Evolutionary conservation across 2,329 filamentous ascomycete genomes (phyloP), one percentile per base, ranked within the genome.

Genomic region (Dactylellina parvicollis): DNA sequence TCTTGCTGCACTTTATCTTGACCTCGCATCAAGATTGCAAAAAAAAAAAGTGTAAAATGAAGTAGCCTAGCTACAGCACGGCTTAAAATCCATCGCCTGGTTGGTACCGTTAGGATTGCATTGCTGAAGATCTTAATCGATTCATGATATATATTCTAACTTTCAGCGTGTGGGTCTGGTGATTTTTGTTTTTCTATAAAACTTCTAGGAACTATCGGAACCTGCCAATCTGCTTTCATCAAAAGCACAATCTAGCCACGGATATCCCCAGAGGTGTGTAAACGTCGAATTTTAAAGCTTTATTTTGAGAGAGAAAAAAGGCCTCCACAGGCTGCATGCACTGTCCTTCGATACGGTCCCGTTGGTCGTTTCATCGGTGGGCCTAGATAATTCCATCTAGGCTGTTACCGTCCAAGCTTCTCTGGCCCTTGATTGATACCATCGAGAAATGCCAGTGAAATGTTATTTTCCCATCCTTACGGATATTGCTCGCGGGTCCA

Each of bases 391-490:
- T 66, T 49, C 26, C 14, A 9, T 20, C 60, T 56, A 73, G 46
- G 54, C 69, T 66, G 69, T 73, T 73, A 66, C 38, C 69, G 54
- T 55, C 60, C 69, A 61, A 61, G 60, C 44, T 65, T 66, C 66
- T 47, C 50, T 24, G 9, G 12, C 47, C 52, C 8, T 40, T 42
- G n/a, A n/a, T 56, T 30, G 40, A 38, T 46, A 54, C 9, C 60
- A 65, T 56, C 50, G 40, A 42, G 24, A 44, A 59, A 28, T 28
- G 34, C 12, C n/a, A n/a, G n/a, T n/a, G n/a, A n/a, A n/a, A n/a
- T n/a, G n/a, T 38, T 50, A 60, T 54, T 69, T 32, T 22, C 16
- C 49, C 22, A 49, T 26, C 22, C 7, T 44, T 5, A 4, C 2
- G 4, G 16, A 4, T 26, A 30, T 24, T 16, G 36, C 24, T 55